Base-by-base conservation (phyloP, 345 rosid genomes). In the Salix exigua region DNA sequence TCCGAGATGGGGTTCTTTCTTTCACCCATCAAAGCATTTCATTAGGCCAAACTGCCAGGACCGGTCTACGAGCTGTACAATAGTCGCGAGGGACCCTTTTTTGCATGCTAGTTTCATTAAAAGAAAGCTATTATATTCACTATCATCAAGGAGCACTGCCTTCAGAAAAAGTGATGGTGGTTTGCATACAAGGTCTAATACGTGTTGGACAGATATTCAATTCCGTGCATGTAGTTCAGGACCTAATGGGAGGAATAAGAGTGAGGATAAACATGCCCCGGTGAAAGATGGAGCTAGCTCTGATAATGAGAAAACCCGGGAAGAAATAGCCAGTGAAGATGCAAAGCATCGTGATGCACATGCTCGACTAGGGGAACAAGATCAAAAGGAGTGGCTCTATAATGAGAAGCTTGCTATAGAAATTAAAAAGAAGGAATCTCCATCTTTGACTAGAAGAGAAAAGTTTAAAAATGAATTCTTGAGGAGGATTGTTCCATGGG, bases 401-500 rank as follows among this genome's bases (percentile, higher is more conserved):
- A 96, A 82, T 73, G 97, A 94, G 85, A 94, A 85, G 85, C 87
- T 90, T 51, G 77, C 95, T 0, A 83, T 89, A 63, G 97, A 94
- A 80, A 85, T 82, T 77, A 91, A 88, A 84, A 92, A 88, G 89
- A 89, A 83, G 80, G 95, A 96, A 82, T 88, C 93, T 6, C 96
- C 97, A 12, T 89, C 91, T 51, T 84, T 94, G 75, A 83, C 80
- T 25, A 89, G 91, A 82, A 88, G 82, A 51, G 94, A 96, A 63
- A 90, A 89, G 85, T 96, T 94, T 83, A 94, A 85, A 86, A 88
- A 81, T 25, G 97, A 92, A 74, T 88, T 93, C 76, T 76, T 88
- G 74, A 82, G 98, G 81, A 91, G 97, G 80, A 79, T 94, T 73
- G 85, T 94, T 73, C 97, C 97, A 21, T 96, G 99, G 99, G 97